Evolutionary conservation across 306 rosid genomes (phyloP).

Genomic region (Abrus precatorius): DNA sequence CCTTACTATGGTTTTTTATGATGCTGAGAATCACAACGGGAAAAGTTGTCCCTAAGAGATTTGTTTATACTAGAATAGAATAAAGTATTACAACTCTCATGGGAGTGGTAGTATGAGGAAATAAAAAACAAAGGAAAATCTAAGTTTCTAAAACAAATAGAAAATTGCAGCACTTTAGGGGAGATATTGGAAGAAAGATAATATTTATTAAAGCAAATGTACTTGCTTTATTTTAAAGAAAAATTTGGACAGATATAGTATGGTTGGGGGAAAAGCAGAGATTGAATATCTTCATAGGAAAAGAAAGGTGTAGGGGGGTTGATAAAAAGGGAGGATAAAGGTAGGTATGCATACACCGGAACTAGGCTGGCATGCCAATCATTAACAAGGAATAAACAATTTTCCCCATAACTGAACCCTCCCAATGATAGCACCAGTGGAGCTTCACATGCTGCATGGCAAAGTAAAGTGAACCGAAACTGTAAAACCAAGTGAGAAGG

Average conservation of each 20-base stretch:
- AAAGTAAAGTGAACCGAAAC: slow-evolving; percentile 97
- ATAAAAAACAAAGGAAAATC: neutral
- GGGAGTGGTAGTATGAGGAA: too few species aligned
- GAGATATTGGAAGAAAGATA: slow-evolving; percentile 24
- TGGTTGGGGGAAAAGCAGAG: neutral
- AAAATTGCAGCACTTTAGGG: slow-evolving; percentile 17
- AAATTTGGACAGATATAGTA: slow-evolving; percentile 23
- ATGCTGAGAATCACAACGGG: neutral
- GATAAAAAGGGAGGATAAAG: slow-evolving; percentile 13
- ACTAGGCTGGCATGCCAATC: slow-evolving; percentile 99
- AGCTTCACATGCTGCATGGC: slow-evolving; percentile 96
- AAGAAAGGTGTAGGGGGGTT: neutral
- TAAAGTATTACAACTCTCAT: neutral
- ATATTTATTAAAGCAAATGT: slow-evolving; percentile 17
- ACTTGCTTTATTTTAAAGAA: slow-evolving; percentile 28
- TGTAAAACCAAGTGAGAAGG: slow-evolving; percentile 72
- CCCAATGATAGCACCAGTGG: slow-evolving; percentile 91
- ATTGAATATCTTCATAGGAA: slow-evolving; percentile 22
- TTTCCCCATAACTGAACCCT: slow-evolving; percentile 84
- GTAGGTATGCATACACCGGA: slow-evolving; percentile 67
- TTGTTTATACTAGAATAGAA: slow-evolving; percentile 1
- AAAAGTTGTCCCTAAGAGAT: neutral
- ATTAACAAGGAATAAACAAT: slow-evolving; percentile 75
- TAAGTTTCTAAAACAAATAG: slow-evolving; percentile 34
- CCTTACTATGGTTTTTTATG: neutral